Base-by-base conservation (phyloP, 306 rosid genomes). In the Prunus padus region DNA sequence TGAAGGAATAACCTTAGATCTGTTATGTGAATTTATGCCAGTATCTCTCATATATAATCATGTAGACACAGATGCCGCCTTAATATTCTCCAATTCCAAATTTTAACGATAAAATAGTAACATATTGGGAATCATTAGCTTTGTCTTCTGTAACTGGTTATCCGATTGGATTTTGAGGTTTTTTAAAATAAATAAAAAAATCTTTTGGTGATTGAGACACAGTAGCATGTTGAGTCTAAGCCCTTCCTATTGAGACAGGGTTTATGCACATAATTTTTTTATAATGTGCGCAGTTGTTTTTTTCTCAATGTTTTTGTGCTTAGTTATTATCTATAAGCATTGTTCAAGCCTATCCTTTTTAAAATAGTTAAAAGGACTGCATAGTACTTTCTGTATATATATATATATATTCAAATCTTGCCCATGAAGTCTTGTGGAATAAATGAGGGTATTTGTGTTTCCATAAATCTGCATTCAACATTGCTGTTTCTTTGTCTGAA, bases 381-480 rank as follows among this genome's bases (percentile, higher is more conserved):
- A 73, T 71, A 70, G 81, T 54, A 52, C n/a, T 75, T 80, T 68
- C 49, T 67, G 15, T 79, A 18, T 77, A 83, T 85, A 84, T 65
- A 69, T 55, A 63, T 85, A 74, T 49, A 51, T 84, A 82, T 83
- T 79, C 90, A 89, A 80, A 81, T 79, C 90, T 85, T 88, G 61
- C 40, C 67, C 72, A 57, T 62, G 31, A 92, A 86, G 91, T 81
- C 81, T 84, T 64, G 18, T 62, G 72, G 88, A 86, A 84, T 80
- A 79, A 61, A 28, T 28, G 40, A 22, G 16, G 20, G 10, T 28
- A 16, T 61, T 28, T 69, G 52, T 80, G n/a, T 71, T 80, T 55
- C 86, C 80, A 74, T 75, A 67, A 72, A 71, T 71, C 69, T 16
- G 72, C 59, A 74, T 82, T 56, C 60, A 61, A 61, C 42, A 61